phyloP scores from a whole-genome alignment of 1,139 yeast genomes.

The Wickerhamomyces sp. region DNA sequence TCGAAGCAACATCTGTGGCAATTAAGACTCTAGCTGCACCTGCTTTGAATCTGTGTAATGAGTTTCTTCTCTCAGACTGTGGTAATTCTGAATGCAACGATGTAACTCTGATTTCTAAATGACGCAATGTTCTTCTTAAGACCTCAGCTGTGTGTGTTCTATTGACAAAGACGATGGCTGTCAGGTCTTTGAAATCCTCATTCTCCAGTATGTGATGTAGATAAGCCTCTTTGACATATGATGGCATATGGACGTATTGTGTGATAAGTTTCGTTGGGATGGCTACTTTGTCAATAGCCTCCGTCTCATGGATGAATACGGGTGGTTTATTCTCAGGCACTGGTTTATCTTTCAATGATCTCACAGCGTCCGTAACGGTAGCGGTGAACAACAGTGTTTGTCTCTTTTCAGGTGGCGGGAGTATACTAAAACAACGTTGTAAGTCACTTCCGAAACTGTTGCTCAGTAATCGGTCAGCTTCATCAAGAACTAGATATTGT shows the following conservation, averaged over 20 bases:
- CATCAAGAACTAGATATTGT: slow-evolving; percentile 83
- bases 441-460: slow-evolving; percentile 81
- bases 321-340: slow-evolving; percentile 55
- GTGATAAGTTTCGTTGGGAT: slow-evolving; percentile 71
- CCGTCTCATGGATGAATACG: slow-evolving; percentile 79
- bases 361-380: slow-evolving; percentile 89
- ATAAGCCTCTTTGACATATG: slow-evolving; percentile 87
- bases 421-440: slow-evolving; percentile 58
- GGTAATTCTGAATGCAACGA: slow-evolving; percentile 95
- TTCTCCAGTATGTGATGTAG: slow-evolving; percentile 61
- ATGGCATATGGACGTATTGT: slow-evolving; percentile 56
- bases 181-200: slow-evolving; percentile 57
- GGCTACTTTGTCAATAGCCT: slow-evolving; percentile 61
- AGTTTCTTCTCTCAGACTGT: slow-evolving; percentile 83
- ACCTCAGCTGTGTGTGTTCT: slow-evolving; percentile 87
- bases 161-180: slow-evolving; percentile 86
- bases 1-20: slow-evolving; percentile 94
- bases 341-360: slow-evolving; percentile 70
- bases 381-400: slow-evolving; percentile 94
- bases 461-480: slow-evolving; percentile 88
- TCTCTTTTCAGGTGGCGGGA: slow-evolving; percentile 68
- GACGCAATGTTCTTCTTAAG: slow-evolving; percentile 66
- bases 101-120: slow-evolving; percentile 74
- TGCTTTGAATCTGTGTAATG: slow-evolving; percentile 88
- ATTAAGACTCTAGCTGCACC: slow-evolving; percentile 88